phyloP scores from a whole-genome alignment of 345 rosid species.

The Tarenaya hassleriana region DNA sequence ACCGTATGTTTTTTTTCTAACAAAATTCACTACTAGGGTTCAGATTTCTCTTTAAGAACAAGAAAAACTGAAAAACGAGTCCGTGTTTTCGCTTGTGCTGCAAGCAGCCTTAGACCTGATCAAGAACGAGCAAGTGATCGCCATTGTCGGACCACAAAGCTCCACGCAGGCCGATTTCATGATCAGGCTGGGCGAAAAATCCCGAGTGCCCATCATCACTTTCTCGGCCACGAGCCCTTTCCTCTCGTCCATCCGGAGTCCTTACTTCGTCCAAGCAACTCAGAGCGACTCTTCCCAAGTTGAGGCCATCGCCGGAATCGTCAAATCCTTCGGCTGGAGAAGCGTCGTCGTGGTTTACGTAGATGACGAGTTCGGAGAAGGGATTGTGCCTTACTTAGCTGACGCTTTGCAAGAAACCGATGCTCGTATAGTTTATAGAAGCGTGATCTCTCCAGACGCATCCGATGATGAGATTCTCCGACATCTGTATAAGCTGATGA shows the following conservation, averaged over 20 bases:
- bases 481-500: constrained; percentile 42
- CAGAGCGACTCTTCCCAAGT: constrained; percentile 40
- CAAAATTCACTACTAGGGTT: no score
- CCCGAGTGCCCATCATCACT: constrained; percentile 47
- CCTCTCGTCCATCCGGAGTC: constrained; percentile 20
- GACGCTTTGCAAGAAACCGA: constrained; percentile 34
- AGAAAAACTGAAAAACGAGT: not conserved
- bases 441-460: constrained; percentile 31
- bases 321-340: constrained; percentile 42
- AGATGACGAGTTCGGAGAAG: constrained; percentile 39
- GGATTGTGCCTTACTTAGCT: constrained; percentile 31
- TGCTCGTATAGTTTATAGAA: constrained; percentile 19
- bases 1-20: not conserved
- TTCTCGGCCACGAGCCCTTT: constrained; percentile 39
- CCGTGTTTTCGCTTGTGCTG: constrained; percentile 20
- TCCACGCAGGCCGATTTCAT: constrained; percentile 43
- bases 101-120: constrained; percentile 41
- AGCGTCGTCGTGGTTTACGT: constrained; percentile 31
- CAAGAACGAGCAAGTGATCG: constrained; percentile 43
- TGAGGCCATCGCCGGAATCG: constrained; percentile 32
- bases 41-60: no score
- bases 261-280: constrained; percentile 39
- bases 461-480: constrained; percentile 32
- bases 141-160: constrained; percentile 46
- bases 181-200: constrained; percentile 25